phyloP scores from a whole-genome alignment of 1,284 basidiomycete genomes.

The Termitomyces sp. region DNA sequence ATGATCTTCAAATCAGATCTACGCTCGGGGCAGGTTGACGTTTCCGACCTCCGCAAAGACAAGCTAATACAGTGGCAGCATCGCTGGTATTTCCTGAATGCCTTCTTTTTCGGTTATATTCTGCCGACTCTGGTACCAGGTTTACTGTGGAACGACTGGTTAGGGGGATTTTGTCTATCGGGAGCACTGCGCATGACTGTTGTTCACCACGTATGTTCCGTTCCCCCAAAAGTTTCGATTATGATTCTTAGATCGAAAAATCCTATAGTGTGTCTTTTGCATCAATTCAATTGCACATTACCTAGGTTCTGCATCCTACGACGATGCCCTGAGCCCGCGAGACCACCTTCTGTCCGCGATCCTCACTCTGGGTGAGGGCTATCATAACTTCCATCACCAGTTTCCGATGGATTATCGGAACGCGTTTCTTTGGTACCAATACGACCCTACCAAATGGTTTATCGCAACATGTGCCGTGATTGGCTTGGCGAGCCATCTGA shows the following conservation, averaged over 20 bases:
- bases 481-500: conserved; percentile 74
- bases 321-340: conserved; percentile 78
- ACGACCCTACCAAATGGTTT: conserved; percentile 64
- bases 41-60: conserved; percentile 76
- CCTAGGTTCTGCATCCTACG: conserved; percentile 80
- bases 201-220: conserved; percentile 73
- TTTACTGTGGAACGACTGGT: conserved; percentile 77
- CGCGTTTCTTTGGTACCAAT: conserved; percentile 64
- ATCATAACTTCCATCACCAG: conserved; percentile 90
- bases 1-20: conserved; percentile 80
- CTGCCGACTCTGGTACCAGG: conserved; percentile 77
- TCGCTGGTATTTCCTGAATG: conserved; percentile 64
- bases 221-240: not conserved
- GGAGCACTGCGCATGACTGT: conserved; percentile 60
- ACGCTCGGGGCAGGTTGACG: conserved; percentile 73
- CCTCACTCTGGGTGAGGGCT: conserved; percentile 87
- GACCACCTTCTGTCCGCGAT: conserved; percentile 86
- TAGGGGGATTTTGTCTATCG: conserved; percentile 79
- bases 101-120: conserved; percentile 64
- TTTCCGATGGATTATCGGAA: conserved; percentile 86
- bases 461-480: conserved; percentile 61
- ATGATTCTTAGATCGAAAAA: not conserved
- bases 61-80: conserved; percentile 82
- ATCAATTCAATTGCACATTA: conserved; percentile 91
- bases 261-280: conserved; percentile 74